Evolutionary conservation across 768 basidiomycete species (phyloP), one percentile per base, ranked within the genome.

Genomic region (Suillus lakei): DNA sequence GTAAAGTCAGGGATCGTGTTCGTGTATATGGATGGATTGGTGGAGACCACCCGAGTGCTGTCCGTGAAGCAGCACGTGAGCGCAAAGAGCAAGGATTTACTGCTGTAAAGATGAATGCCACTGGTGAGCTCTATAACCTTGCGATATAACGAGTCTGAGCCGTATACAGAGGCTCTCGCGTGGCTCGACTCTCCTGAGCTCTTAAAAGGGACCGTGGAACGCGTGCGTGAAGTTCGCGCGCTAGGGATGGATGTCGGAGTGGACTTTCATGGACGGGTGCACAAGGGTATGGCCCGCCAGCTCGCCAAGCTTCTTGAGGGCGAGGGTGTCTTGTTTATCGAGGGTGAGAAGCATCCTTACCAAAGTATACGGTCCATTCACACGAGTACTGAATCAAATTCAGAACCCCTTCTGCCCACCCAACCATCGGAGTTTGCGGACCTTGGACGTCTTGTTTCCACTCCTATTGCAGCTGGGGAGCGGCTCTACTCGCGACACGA

Each of bases 51-150:
- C 82, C 83, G 10, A 67, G 65, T 16, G 82, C 86, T 63, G 85
- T 89, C 1, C 74, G 82, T 30, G 80, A 80, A 8, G 83, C 83
- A 63, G 89, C 90, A 1, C 74, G 79, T 59, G 76, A 74, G 26
- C 80, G 89, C 5, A 88, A 86, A 67, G 78, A 76, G 13, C 85
- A 91, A 72, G 88, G 89, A 2, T 91, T 91, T 74, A 86, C 84
- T 0, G 86, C 86, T 2, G 88, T 91, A 34, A 91, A 91, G 78
- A 91, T 90, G 89, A 91, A 91, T 71, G 89, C 82, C 4, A 86
- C 83, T 4, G 80, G 87, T 85, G 44, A 16, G 80, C 72, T 38
- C 12, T 54, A 26, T 30, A 15, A 21, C 12, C 53, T 36, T 7
- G 28, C 21, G 13, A 8, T 62, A 36, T 5, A 30, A 23, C n/a